Evolutionary conservation across 371 early-diverging fungal species (phyloP).

Genomic region (Rhizopus sp.): DNA sequence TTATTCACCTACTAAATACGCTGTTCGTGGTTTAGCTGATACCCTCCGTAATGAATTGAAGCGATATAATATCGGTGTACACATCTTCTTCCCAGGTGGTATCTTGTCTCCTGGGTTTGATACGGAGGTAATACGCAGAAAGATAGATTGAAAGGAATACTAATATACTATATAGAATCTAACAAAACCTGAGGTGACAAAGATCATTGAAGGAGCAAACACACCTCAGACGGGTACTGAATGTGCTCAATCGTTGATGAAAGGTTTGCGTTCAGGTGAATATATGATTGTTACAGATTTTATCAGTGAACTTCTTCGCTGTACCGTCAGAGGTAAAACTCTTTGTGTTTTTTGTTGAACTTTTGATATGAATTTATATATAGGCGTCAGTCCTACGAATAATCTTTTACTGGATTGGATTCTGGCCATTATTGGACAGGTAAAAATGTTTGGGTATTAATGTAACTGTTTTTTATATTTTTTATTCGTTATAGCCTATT

Average conservation of each 20-base stretch:
- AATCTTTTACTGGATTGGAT: slow-evolving; percentile 43
- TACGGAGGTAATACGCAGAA: slow-evolving; percentile 45
- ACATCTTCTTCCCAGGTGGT: slow-evolving; percentile 82
- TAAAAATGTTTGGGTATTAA: slow-evolving; percentile 12
- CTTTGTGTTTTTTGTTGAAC: neutral
- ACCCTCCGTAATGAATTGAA: slow-evolving; percentile 74
- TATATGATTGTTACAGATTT: slow-evolving; percentile 59
- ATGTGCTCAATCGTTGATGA: slow-evolving; percentile 63
- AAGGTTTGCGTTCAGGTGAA: slow-evolving; percentile 48
- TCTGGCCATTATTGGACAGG: slow-evolving; percentile 43
- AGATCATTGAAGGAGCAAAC: slow-evolving; percentile 77
- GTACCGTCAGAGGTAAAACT: slow-evolving; percentile 44
- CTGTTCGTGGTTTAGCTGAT: slow-evolving; percentile 80
- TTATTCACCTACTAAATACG: slow-evolving; percentile 88
- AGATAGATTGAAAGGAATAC: neutral
- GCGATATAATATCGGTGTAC: slow-evolving; percentile 68
- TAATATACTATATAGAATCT: slow-evolving; percentile 50
- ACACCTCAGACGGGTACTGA: slow-evolving; percentile 58
- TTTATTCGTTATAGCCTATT: slow-evolving; percentile 36
- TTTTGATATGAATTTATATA: neutral
- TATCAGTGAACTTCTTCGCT: slow-evolving; percentile 50
- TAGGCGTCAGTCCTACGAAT: slow-evolving; percentile 48
- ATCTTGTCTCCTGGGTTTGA: slow-evolving; percentile 84
- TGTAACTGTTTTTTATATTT: neutral
- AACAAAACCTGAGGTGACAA: slow-evolving; percentile 83